A percentile compares a stretch with the other conserved stretches of the same genome.
These are phyloP conservation scores for Acanthamoeba quina DNA, from an alignment of 208 protist species.

Conservation along the genomic window DNA sequence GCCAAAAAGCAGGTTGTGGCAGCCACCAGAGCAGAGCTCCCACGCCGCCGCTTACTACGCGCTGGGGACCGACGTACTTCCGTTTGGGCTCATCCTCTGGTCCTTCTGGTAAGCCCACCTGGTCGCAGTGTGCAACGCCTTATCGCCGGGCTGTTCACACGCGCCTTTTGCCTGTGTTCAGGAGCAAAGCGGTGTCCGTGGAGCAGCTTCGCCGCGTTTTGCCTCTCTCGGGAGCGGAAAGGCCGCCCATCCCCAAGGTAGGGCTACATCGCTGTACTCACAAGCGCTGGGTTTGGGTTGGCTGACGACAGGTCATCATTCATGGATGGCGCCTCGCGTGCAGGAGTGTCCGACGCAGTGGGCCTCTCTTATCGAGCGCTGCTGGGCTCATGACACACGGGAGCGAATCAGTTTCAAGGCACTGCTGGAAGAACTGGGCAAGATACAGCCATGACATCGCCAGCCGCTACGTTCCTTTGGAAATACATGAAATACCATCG, in stretches of 20 bases:
- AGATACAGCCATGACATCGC: neutral
- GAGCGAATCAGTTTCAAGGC: conserved; percentile 1
- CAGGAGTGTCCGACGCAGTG: neutral
- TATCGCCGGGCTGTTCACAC: too few relatives aligned
- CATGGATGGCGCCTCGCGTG: neutral
- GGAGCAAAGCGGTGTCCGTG: neutral
- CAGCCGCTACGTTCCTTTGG: too few relatives aligned
- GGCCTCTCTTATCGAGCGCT: neutral
- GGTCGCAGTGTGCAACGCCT: too few relatives aligned
- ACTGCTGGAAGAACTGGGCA: neutral
- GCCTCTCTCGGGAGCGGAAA: neutral
- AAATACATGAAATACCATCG: too few relatives aligned
- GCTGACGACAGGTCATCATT: neutral
- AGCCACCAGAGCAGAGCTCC: neutral
- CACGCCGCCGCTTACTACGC: neutral
- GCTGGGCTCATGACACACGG: conserved; percentile 22
- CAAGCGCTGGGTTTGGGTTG: neutral
- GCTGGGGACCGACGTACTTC: neutral
- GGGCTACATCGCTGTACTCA: neutral
- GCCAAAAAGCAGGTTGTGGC: neutral
- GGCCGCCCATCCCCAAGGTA: conserved; percentile 22
- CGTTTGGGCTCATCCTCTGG: conserved; percentile 19
- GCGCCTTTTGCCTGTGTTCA: neutral
- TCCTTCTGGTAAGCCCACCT: neutral
- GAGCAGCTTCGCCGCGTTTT: neutral